Evolutionary conservation across 495 filamentous ascomycete genomes (phyloP), one percentile per base, ranked within the genome.

Genomic region (Lepidopterella palustris): DNA sequence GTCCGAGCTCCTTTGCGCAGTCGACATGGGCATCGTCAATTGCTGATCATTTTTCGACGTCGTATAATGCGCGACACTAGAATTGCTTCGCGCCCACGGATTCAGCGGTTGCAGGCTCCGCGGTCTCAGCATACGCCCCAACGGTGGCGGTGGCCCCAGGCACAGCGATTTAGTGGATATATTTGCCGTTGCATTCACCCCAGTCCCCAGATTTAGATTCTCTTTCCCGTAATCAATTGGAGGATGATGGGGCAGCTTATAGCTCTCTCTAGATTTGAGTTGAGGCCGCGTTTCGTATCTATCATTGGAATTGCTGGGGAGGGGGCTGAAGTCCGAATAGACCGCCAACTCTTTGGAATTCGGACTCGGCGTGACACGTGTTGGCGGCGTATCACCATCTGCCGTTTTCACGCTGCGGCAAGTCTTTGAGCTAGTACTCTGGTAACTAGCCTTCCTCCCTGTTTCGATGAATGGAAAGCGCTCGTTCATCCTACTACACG

Each of bases 401-500:
- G 52, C 23, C 0, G 50, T 20, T 3, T 25, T 26, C 31, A 53
- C 28, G 8, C 15, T 55, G 11, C 32, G 13, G 24, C 31, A 54
- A 4, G 8, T 20, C 21, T 24, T 51, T 2, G 54, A 35, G 23
- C 59, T 63, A 23, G 60, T 49, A 25, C 47, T 50, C 24, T 50
- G 47, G 20, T 26, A 62, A 35, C 55, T 62, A 53, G 60, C 58
- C 27, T 65, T 59, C 3, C 70, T 60, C 11, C 62, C 49, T 3
- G 55, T 64, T 1, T 69, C 56, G 13, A 73, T 60, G 39, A 66
- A 61, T 8, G 71, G 71, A 55, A 65, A 73, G 9, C 66, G 66
- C 11, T 72, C 70, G 53, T 73, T 73, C 71, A 73, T 73, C 13
- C 45, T 28, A 32, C 35, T 39, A n/a, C 50, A 51, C 20, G 59